Evolutionary conservation across 495 filamentous ascomycete species (phyloP), one percentile per base, ranked within the genome.

Genomic region (Oleoguttula mirabilis): DNA sequence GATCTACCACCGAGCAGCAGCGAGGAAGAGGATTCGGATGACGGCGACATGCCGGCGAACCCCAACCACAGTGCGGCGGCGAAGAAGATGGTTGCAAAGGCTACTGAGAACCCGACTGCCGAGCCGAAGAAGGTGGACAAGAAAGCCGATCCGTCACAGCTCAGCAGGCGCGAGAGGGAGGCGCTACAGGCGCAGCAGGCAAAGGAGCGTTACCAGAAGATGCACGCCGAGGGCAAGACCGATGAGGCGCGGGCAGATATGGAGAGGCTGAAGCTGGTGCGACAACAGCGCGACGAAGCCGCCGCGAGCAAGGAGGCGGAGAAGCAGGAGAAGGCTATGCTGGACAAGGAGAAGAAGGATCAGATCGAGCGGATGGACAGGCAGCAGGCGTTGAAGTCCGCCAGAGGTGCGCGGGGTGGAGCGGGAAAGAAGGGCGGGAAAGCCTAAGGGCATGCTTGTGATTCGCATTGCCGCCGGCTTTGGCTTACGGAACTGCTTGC

Each of bases 151-250:
- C 16, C 56, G n/a, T 66, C 64, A 15, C 76, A 83, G 60, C 62
- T 86, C 27, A 86, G 76, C 38, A 72, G 88, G 21, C 75, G 81
- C 28, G 88, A 96, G 73, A 71, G 87, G 12, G 90, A 96, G 66
- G 84, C 90, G 0, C 49, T 92, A 20, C 78, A 94, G 66, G 87
- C 88, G 0, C 77, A 81, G 50, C 81, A 85, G 60, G 84, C 84
- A 7, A 84, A 84, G 56, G 88, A 94, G 69, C 71, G 79, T 40
- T 96, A 94, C 56, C 72, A 80, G 71, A 94, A 95, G 70, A 59
- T 96, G 51, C 90, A 98, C 54, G 85, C 85, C 43, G 85, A 85
- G 53, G 90, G 90, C 41, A 95, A 95, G 73, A 95, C 90, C 28
- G 92, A 98, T 41, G 84, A 96, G 68, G 90, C 88, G 16, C 81